Base-by-base conservation (phyloP, 2,329 filamentous ascomycete species). In the Colletotrichum aenigma region DNA sequence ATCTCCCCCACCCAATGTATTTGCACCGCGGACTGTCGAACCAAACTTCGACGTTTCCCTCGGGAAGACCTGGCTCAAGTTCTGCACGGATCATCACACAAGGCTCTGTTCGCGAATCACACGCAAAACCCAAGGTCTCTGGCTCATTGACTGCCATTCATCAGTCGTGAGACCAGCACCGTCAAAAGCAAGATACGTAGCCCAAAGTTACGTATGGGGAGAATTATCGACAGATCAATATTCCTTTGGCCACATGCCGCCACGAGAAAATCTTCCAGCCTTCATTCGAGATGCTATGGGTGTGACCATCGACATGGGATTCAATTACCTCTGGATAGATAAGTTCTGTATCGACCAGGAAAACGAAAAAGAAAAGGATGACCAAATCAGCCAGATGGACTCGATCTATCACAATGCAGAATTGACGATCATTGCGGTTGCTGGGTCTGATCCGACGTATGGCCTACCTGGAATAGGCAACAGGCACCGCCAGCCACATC, bases 271-370 rank as follows among this genome's bases (percentile, higher is more conserved):
- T 21, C 21, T 62, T 4, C 62, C 62, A 28, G 16, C 52, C 2
- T 18, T 32, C 8, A 55, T 72, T 4, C 4, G 6, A 1, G 62
- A 78, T 75, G 82, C 83, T 7, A 81, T 83, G 9, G 70, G 77
- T 1, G 83, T 84, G 3, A 81, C 82, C 0, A 80, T 77, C 12
- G 75, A 80, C 4, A 77, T 87, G 8, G 83, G 83, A 1, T 76
- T 84, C 10, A 76, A 80, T 7, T 84, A 86, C 68, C 79, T 87
- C 4, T 87, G 85, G 85, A 81, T 86, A 3, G 85, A 86, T 70
- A 78, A 80, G 24, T 79, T 83, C 3, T 87, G 85, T 60, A 83
- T 86, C 38, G 79, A 82, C 38, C 80, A 83, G 56, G 32, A 79
- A 10, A n/a, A 64, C 12, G 2, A 5, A 18, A 3, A 4, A 6